Evolutionary conservation across 768 basidiomycete genomes (phyloP).

Genomic region (Lanmaoa rubissima): DNA sequence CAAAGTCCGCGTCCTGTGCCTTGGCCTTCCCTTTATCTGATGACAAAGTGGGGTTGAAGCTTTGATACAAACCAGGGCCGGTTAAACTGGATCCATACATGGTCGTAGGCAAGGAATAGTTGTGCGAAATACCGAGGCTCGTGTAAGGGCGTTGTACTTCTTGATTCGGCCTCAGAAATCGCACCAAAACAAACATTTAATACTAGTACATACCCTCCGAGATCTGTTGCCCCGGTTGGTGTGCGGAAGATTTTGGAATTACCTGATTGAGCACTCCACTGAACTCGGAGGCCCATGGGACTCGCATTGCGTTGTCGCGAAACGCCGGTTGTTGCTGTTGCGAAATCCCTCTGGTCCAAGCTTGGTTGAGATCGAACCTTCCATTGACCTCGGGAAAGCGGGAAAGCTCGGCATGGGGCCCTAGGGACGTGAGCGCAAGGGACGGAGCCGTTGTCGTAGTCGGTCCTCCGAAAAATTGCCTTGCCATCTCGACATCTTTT

Average conservation of each 20-base stretch:
- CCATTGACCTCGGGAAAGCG: slow-evolving; percentile 21
- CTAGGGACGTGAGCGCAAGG: slow-evolving; percentile 34
- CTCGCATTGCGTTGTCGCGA: slow-evolving; percentile 33
- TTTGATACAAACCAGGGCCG: slow-evolving; percentile 35
- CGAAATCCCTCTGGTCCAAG: slow-evolving; percentile 55
- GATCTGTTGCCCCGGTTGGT: slow-evolving; percentile 31
- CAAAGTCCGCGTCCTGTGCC: slow-evolving; percentile 73
- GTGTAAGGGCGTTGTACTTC: slow-evolving; percentile 40
- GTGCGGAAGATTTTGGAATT: slow-evolving; percentile 29
- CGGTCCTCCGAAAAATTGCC: slow-evolving; percentile 71
- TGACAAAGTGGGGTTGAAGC: slow-evolving; percentile 23
- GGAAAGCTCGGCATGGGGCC: slow-evolving; percentile 33
- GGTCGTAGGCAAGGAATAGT: slow-evolving; percentile 31
- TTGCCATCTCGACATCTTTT: slow-evolving; percentile 71
- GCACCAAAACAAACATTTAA: not conserved
- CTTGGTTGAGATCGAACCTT: slow-evolving; percentile 42
- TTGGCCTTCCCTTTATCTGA: slow-evolving; percentile 74
- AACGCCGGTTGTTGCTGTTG: slow-evolving; percentile 40
- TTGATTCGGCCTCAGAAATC: slow-evolving; percentile 5
- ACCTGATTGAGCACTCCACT: slow-evolving; percentile 27
- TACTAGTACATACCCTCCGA: slow-evolving; percentile 20
- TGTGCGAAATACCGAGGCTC: slow-evolving; percentile 36
- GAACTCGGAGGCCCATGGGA: slow-evolving; percentile 63
- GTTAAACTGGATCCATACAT: slow-evolving; percentile 36
- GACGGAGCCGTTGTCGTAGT: slow-evolving; percentile 33